A percentile compares a stretch with the other conserved stretches of the same genome.
phyloP scores from a whole-genome alignment of 2,329 filamentous ascomycete species.

The Nothophoma quercina region DNA sequence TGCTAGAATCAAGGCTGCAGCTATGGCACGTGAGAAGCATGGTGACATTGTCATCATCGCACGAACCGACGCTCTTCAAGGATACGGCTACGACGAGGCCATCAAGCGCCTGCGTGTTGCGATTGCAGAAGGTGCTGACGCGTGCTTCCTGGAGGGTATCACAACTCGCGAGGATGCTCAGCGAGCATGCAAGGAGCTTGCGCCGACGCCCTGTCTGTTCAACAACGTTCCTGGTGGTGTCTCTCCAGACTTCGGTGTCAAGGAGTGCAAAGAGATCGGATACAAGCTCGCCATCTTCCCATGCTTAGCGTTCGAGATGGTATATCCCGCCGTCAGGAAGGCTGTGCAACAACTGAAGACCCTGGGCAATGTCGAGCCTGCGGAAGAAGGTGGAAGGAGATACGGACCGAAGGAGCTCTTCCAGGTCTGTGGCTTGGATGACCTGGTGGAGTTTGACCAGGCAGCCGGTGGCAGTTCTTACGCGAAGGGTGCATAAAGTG shows the following conservation, averaged over 20 bases:
- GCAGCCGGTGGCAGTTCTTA: conserved; percentile 53
- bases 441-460: conserved; percentile 60
- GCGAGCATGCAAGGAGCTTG: conserved; percentile 56
- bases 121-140: conserved; percentile 64
- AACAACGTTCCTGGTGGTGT: conserved; percentile 67
- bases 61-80: conserved; percentile 67
- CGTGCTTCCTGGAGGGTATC: conserved; percentile 67
- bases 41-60: conserved; percentile 71
- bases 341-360: conserved; percentile 40
- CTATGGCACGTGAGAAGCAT: conserved; percentile 57
- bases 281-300: conserved; percentile 68
- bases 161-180: conserved; percentile 59
- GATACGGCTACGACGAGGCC: conserved; percentile 65
- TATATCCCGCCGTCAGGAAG: conserved; percentile 43
- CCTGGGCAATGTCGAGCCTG: conserved; percentile 36
- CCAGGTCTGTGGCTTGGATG: conserved; percentile 61
- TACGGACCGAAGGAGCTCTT: conserved; percentile 60
- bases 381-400: conserved; percentile 53
- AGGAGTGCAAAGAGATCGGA: conserved; percentile 63
- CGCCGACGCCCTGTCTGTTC: conserved; percentile 61
- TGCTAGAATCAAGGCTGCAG: conserved; percentile 66
- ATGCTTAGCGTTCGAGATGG: conserved; percentile 38
- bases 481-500: conserved; percentile 11
- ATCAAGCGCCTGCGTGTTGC: conserved; percentile 60
- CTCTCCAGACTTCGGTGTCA: conserved; percentile 61